phyloP scores from a whole-genome alignment of 345 rosid species.

The Moricandia moricandioides region DNA sequence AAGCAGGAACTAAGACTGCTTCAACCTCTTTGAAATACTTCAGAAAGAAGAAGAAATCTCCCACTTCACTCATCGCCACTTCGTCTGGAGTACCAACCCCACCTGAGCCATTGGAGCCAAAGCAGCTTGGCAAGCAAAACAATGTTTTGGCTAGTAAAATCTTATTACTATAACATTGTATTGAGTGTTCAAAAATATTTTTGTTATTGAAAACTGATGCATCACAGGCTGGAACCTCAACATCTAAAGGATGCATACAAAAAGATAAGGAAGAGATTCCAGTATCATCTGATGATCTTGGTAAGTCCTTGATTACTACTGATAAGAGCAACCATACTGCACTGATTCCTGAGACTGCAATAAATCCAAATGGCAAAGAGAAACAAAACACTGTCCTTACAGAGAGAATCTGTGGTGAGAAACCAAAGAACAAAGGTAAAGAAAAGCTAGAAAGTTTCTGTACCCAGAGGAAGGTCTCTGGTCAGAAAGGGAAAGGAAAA shows the following conservation, averaged over 20 bases:
- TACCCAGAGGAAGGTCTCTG: neutral
- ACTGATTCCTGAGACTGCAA: neutral
- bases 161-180: neutral
- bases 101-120: slow-evolving; percentile 27
- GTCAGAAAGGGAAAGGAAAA: neutral
- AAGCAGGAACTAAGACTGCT: too few relatives aligned
- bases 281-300: neutral
- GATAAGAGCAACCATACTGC: neutral
- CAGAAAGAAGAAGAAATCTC: neutral
- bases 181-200: neutral
- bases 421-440: neutral
- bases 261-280: neutral
- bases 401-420: neutral
- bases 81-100: neutral
- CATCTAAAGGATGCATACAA: slow-evolving; percentile 2
- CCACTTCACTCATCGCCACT: neutral
- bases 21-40: neutral
- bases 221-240: slow-evolving; percentile 10
- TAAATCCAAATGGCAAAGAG: neutral
- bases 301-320: neutral
- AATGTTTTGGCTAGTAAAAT: slow-evolving; percentile 39
- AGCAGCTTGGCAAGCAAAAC: neutral
- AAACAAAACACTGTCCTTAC: neutral
- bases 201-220: neutral
- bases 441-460: neutral